Evolutionary conservation across 1,284 basidiomycete genomes (phyloP).

Genomic region (Marasmius fiardii): DNA sequence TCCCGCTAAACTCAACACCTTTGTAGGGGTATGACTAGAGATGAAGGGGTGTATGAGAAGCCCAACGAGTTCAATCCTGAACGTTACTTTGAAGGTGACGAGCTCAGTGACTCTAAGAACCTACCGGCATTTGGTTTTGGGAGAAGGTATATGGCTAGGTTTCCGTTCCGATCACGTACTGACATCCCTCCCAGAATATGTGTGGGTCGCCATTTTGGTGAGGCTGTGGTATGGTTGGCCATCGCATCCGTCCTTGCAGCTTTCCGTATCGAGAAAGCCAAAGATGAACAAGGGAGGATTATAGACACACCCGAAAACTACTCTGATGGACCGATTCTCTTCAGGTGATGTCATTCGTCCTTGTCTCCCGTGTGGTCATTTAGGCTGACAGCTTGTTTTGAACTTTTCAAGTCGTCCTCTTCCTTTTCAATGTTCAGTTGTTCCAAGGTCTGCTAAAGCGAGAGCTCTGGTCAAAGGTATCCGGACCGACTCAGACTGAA

Average conservation of each 20-base stretch:
- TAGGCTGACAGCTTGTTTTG: too few relatives aligned
- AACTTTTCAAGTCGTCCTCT: too few relatives aligned
- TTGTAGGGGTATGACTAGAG: constrained; percentile 31
- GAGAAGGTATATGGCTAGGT: constrained; percentile 23
- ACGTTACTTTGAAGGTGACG: constrained; percentile 24
- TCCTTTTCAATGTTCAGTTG: too few relatives aligned
- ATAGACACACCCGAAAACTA: constrained; percentile 4
- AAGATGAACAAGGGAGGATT: background rate
- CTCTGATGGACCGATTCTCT: background rate
- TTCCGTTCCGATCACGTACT: background rate
- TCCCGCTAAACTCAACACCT: background rate
- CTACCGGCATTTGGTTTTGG: constrained; percentile 29
- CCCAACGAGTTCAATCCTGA: constrained; percentile 29
- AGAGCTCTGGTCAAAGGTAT: too few relatives aligned
- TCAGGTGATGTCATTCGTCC: background rate
- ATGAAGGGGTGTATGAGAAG: constrained; percentile 25
- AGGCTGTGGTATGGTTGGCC: constrained; percentile 6
- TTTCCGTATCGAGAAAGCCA: constrained; percentile 3
- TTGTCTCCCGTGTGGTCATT: too few relatives aligned
- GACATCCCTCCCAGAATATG: background rate
- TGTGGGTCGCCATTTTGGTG: constrained; percentile 5
- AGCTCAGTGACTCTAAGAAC: constrained; percentile 20
- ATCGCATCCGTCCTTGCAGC: constrained; percentile 6
- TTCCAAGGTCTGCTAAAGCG: too few relatives aligned
- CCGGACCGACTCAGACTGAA: too few relatives aligned